Base-by-base conservation (phyloP, 768 basidiomycete genomes). In the Leccinum variicolor region DNA sequence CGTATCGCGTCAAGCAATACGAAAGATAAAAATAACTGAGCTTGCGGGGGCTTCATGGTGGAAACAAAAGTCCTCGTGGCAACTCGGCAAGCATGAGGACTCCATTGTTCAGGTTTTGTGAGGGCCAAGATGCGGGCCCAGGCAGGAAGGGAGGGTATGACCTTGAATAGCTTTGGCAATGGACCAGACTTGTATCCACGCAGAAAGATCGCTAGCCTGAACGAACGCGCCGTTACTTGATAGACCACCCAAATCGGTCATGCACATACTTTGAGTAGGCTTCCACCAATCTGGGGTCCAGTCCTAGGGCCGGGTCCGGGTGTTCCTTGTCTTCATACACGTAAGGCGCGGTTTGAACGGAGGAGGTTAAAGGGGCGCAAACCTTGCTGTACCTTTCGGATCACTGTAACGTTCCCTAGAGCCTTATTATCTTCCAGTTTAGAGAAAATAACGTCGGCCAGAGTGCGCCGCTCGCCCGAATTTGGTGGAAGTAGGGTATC, bases 121-220 rank as follows among this genome's bases (percentile, higher is more conserved):
- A 98, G 82, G 26, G 95, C 92, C 46, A 99, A 84, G 61, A 98
- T 86, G 50, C 94, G 90, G 10, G 95, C 94, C 97, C 97, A 99
- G 59, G 91, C 87, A 3, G 93, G 90, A 25, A 98, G 85, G 11
- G 95, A 90, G 21, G 97, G 97, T 48, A 99, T 90, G 60, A 99
- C 90, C 79, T 99, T 99, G 85, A 99, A 95, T 3, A 94, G 81
- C 76, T 98, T 98, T 29, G 97, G 97, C 1, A 99, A 81, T 1
- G 94, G 87, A 1, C 95, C 95, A 14, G 94, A 94, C 66, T 90
- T 92, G 78, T 99, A 98, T 55, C 87, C 86, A 45, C 82, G 86
- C 31, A 99, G 82, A 59, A 95, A 85, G 58, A 82, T 74, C 17
- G 94, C 97, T 54, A 98, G 82, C 77, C 96, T 98, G 69, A 26